Evolutionary conservation across 805 yeast genomes (phyloP), one percentile per base, ranked within the genome.

Genomic region (Spathaspora gorwiae): DNA sequence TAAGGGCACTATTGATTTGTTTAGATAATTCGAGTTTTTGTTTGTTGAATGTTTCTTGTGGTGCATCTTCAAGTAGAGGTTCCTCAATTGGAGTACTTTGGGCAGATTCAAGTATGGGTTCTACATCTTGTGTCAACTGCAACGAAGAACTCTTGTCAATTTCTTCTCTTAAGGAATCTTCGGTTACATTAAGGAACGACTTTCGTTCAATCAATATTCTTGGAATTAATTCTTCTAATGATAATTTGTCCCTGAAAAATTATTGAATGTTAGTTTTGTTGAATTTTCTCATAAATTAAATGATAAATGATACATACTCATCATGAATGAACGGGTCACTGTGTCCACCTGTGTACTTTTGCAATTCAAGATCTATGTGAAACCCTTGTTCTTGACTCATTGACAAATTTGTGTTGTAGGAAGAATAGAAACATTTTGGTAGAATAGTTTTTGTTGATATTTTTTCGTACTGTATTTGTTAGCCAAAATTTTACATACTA

Each of bases 1-100:
- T 94, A 53, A 87, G 70, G 1, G 98, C 96, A 0, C 80, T 62
- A 44, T 79, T 75, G 29, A 86, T 71, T 37, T 72, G 68, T 13
- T 67, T 70, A 12, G 82, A 54, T 36, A 84, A 72, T 47, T 80
- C 79, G n/a, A 66, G 58, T 56, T 81, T 81, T 13, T 78, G 72
- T 37, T 68, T 69, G 40, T 68, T 62, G 54, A 82, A 81, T 8
- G 68, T 66, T 38, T 70, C 76, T 13, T 52, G 54, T 7, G 69
- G 59, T 27, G 47, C 55, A 26, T 48, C 55, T 8, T 24, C 34
- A n/a, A 13, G 34, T 36, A 10, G 36, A 33, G 7, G 39, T 39
- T 35, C 50, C 26, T 46, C 12, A 39, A 43, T 24, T 48, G 47
- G 32, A 3, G 32, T 2, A 43, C 48, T 19, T 43, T 51, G 10